Percentiles rank a stretch among this genome's conserved stretches.
phyloP scores from a whole-genome alignment of 371 early-diverging fungal species.

The Mucor saturninus region DNA sequence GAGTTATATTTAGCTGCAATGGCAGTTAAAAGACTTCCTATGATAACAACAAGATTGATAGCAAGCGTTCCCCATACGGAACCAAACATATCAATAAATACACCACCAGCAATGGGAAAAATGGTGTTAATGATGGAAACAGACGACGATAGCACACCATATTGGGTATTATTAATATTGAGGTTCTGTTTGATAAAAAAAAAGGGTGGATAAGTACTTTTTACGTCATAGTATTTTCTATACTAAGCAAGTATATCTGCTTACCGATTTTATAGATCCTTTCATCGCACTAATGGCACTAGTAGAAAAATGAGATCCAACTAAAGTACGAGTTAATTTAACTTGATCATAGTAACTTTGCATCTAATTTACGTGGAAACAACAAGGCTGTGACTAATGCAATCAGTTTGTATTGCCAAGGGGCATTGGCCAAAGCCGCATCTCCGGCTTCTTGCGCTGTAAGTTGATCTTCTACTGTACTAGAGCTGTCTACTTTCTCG shows the following conservation, averaged over 20 bases:
- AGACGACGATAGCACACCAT: conserved; percentile 72
- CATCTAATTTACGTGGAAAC: conserved; percentile 36
- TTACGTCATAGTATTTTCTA: not conserved
- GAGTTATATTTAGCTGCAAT: conserved; percentile 58
- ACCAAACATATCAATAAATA: conserved; percentile 72
- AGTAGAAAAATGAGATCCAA: conserved; percentile 76
- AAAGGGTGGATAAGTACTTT: not conserved
- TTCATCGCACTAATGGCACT: conserved; percentile 76
- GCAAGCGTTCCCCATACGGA: conserved; percentile 63
- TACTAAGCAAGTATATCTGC: not conserved
- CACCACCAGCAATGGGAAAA: conserved; percentile 68
- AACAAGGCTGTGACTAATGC: conserved; percentile 45
- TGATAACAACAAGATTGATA: conserved; percentile 60
- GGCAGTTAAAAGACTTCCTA: conserved; percentile 65
- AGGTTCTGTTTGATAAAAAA: conserved; percentile 13
- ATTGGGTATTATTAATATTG: conserved; percentile 68
- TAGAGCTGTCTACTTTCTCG: not conserved
- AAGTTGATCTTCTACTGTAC: not conserved
- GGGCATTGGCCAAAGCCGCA: conserved; percentile 43
- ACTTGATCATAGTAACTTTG: not conserved
- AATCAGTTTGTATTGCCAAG: conserved; percentile 46
- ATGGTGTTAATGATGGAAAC: conserved; percentile 74
- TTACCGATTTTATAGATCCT: conserved; percentile 64
- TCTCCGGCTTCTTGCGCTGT: conserved; percentile 31
- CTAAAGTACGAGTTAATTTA: conserved; percentile 32